Conservation (phyloP, 345 rosid species). For the Odontarrhena argentea region DNA sequence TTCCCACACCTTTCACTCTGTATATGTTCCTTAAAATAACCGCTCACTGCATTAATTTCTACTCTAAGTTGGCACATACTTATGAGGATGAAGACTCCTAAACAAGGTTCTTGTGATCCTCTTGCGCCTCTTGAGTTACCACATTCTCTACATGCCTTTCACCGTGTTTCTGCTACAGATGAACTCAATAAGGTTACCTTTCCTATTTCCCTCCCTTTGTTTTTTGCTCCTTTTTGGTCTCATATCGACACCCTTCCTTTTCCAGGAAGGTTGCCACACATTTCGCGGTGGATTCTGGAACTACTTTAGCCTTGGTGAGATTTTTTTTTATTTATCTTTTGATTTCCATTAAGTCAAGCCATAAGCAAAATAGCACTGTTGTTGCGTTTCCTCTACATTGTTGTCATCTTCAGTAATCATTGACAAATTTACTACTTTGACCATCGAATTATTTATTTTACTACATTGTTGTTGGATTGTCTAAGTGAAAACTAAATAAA, state of each 20-base stretch:
- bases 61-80: conserved; percentile 81
- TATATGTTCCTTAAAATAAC: background rate
- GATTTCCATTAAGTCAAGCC: background rate
- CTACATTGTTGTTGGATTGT: conserved; percentile 10
- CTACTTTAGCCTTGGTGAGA: conserved; percentile 94
- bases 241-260: conserved; percentile 28
- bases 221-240: background rate
- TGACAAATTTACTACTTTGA: too few species aligned
- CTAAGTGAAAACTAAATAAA: background rate
- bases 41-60: conserved; percentile 6
- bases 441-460: background rate
- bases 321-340: conserved; percentile 12
- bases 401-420: background rate
- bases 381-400: background rate
- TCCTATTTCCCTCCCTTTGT: background rate
- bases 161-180: conserved; percentile 72
- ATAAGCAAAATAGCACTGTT: background rate
- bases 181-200: conserved; percentile 59
- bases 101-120: conserved; percentile 80
- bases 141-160: conserved; percentile 87
- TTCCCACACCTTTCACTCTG: background rate
- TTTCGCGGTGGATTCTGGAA: conserved; percentile 99
- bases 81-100: conserved; percentile 82
- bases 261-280: conserved; percentile 86
- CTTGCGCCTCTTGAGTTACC: conserved; percentile 91